Percentiles rank a stretch among this genome's conserved stretches.
Conservation (phyloP, 2,329 filamentous ascomycete species). For the Lojkania enalia region DNA sequence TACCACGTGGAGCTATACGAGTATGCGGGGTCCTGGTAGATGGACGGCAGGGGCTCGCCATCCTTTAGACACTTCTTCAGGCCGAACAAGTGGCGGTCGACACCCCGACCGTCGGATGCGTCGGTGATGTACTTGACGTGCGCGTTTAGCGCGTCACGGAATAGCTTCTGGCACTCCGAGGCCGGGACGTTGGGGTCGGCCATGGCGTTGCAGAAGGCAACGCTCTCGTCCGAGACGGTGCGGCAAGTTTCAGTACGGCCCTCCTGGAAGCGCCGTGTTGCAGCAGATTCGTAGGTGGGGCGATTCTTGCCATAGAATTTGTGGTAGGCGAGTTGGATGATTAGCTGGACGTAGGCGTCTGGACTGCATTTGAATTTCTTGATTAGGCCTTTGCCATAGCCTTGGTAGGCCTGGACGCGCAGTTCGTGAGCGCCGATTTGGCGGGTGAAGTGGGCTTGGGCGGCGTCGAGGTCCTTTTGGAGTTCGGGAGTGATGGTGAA, state of each 20-base stretch:
- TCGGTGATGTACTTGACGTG: constrained; percentile 91
- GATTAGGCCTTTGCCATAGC: constrained; percentile 96
- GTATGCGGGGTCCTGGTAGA: constrained; percentile 88
- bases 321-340: constrained; percentile 96
- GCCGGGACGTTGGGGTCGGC: constrained; percentile 66
- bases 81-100: constrained; percentile 96
- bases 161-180: constrained; percentile 69
- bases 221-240: constrained; percentile 85
- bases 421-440: constrained; percentile 89
- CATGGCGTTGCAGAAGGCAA: constrained; percentile 89
- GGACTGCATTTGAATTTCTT: constrained; percentile 99
- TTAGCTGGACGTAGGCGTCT: constrained; percentile 96
- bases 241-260: constrained; percentile 97
- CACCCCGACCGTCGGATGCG: constrained; percentile 88
- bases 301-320: constrained; percentile 99
- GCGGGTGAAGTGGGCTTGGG: constrained; percentile 74
- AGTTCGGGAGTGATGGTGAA: constrained; percentile 79
- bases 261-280: constrained; percentile 92
- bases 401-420: constrained; percentile 92
- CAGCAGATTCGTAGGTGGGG: constrained; percentile 95
- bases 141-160: constrained; percentile 77
- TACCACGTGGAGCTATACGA: constrained; percentile 86
- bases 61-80: constrained; percentile 85
- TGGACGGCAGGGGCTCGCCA: constrained; percentile 76
- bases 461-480: constrained; percentile 75